Base-by-base conservation (phyloP, 148 eudicot species). In the Agrostemma githago region DNA sequence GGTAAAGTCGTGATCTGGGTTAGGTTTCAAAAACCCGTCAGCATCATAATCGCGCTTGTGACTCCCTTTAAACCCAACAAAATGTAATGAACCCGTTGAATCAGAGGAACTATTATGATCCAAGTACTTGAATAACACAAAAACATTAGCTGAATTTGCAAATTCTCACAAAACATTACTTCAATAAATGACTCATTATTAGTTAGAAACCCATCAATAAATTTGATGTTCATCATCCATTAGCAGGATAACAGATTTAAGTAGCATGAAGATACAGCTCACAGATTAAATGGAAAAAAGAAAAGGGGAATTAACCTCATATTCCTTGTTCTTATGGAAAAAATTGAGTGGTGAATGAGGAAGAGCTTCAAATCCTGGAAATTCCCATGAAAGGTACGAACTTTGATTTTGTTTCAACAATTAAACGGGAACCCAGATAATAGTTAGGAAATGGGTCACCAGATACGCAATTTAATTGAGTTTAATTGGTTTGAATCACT, bases 231-330 rank as follows among this genome's bases (percentile, higher is more conserved):
- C 4, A 71, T 76, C 70, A 80, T 80, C 60, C 76, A 71, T 54
- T 46, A 56, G 42, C 54, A 42, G 26, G 5, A 56, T 54, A 43
- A 70, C 56, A 11, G 15, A 3, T n/a, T 37, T 15, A 75, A 6
- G 44, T 15, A 51, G 41, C 64, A 56, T 44, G 3, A 11, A 58
- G 66, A 26, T 16, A 74, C 37, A 70, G 14, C 82, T 76, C 79
- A 76, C 19, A 71, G 66, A 80, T 71, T 58, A 76, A 62, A 66
- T 72, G 63, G 53, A 58, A 37, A 48, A n/a, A 64, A 6, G 14
- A 37, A 26, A 75, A 3, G 14, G n/a, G 8, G 65, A 66, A 39
- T 7, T 43, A 42, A 80, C 82, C 82, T 80, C 82, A 80, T 80
- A 44, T 65, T 19, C 46, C 17, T 66, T 17, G 56, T 61, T 39